These are phyloP conservation scores for Macrolepiota fuliginosa DNA, from an alignment of 768 basidiomycete species.

Conservation along the genomic window DNA sequence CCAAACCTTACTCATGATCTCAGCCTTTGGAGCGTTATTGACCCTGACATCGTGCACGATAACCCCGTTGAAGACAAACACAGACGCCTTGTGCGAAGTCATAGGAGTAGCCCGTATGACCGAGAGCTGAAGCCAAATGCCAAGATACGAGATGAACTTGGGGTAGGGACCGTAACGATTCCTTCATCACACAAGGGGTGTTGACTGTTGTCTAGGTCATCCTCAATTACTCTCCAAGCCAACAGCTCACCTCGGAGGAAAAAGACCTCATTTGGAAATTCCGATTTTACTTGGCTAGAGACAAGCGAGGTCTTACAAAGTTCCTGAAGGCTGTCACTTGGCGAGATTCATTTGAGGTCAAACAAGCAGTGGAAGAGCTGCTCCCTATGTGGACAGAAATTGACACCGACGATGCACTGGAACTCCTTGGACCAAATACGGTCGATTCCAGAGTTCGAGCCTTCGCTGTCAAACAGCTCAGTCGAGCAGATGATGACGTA, in stretches of 20 bases:
- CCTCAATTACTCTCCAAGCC: slow-evolving; percentile 88
- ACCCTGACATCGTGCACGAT: slow-evolving; percentile 88
- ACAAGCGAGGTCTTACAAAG: slow-evolving; percentile 93
- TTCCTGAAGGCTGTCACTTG: slow-evolving; percentile 98
- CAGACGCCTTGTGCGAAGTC: slow-evolving; percentile 88
- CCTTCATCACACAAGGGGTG: background rate
- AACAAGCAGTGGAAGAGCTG: slow-evolving; percentile 95
- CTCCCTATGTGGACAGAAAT: slow-evolving; percentile 97
- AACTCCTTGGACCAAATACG: slow-evolving; percentile 86
- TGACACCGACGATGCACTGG: slow-evolving; percentile 94
- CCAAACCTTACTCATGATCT: slow-evolving; percentile 59
- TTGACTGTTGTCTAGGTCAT: slow-evolving; percentile 59
- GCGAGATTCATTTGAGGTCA: slow-evolving; percentile 94
- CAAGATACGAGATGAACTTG: slow-evolving; percentile 89
- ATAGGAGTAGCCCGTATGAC: slow-evolving; percentile 92
- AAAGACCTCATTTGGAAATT: slow-evolving; percentile 99
- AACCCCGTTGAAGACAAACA: slow-evolving; percentile 99
- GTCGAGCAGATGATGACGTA: slow-evolving; percentile 93
- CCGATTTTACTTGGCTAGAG: slow-evolving; percentile 92
- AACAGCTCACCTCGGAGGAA: slow-evolving; percentile 82
- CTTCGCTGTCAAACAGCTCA: slow-evolving; percentile 91
- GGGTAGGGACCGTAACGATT: slow-evolving; percentile 45
- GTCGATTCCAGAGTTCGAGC: slow-evolving; percentile 90
- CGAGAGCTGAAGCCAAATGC: slow-evolving; percentile 96
- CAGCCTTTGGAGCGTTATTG: slow-evolving; percentile 83